Conservation (phyloP, 1,284 basidiomycete species). For the Ustilago sp. region DNA sequence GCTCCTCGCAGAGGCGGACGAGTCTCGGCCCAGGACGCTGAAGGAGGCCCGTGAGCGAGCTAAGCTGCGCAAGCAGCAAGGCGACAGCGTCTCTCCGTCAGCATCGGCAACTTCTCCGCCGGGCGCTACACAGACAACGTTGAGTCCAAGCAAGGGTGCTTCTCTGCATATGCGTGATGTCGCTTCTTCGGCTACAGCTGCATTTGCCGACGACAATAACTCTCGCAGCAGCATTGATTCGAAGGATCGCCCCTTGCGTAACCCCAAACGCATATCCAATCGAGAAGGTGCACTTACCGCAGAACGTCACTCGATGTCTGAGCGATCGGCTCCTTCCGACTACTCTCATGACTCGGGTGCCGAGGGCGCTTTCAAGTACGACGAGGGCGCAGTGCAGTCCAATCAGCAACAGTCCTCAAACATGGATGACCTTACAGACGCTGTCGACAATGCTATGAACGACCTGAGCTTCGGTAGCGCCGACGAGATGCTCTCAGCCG, state of each 20-base stretch:
- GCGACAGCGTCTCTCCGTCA: slow-evolving; percentile 16
- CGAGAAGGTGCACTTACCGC: slow-evolving; percentile 12
- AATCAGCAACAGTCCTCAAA: slow-evolving; percentile 13
- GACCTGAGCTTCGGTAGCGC: slow-evolving; percentile 56
- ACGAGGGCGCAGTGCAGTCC: slow-evolving; percentile 4
- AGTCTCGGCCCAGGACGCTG: slow-evolving; percentile 43
- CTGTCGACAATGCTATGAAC: slow-evolving; percentile 58
- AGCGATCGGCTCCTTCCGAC: slow-evolving; percentile 47
- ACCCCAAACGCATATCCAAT: slow-evolving; percentile 38
- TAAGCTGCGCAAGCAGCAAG: slow-evolving; percentile 44
- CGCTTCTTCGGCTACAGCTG: slow-evolving; percentile 26
- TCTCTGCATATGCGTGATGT: slow-evolving; percentile 31
- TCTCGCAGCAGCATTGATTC: slow-evolving; percentile 36
- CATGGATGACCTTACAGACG: slow-evolving; percentile 58
- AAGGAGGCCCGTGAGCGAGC: slow-evolving; percentile 53
- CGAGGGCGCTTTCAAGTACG: slow-evolving; percentile 27
- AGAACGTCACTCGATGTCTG: slow-evolving; percentile 25
- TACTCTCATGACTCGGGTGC: slow-evolving; percentile 46
- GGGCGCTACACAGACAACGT: background rate
- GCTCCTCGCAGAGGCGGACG: slow-evolving; percentile 39
- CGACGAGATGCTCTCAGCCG: slow-evolving; percentile 35
- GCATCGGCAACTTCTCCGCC: background rate
- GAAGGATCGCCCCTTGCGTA: slow-evolving; percentile 35
- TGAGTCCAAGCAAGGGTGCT: slow-evolving; percentile 20
- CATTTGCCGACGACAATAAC: slow-evolving; percentile 12